Conservation (phyloP, 2,329 filamentous ascomycete species). For the Monosporascus sp. region DNA sequence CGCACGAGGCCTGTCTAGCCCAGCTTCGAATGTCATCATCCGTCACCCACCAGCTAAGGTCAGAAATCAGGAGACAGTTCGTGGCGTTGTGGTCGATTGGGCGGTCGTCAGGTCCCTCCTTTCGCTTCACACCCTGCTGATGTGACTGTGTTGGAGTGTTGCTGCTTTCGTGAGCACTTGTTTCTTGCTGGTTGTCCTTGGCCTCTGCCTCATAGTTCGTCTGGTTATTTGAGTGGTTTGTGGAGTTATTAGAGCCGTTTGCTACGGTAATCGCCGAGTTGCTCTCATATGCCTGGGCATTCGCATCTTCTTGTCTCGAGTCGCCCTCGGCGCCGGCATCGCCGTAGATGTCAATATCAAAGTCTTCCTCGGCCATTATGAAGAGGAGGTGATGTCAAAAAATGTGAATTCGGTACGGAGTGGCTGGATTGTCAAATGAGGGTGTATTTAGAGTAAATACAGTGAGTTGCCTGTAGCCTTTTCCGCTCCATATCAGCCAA, state of each 20-base stretch:
- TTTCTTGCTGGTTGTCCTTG: conserved; percentile 28
- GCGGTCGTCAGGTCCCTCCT: conserved; percentile 53
- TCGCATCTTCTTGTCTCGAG: conserved; percentile 26
- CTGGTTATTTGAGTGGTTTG: conserved; percentile 11
- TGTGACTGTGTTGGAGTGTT: conserved; percentile 28
- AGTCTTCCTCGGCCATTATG: conserved; percentile 63
- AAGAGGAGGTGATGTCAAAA: conserved; percentile 27
- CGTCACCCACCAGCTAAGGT: conserved; percentile 93
- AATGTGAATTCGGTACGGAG: conserved; percentile 19
- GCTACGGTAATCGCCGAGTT: conserved; percentile 36
- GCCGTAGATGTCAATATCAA: conserved; percentile 68
- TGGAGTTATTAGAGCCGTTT: conserved; percentile 24
- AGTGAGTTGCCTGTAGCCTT: conserved; percentile 30
- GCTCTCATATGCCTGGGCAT: conserved; percentile 31
- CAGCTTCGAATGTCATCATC: conserved; percentile 92
- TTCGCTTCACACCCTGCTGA: conserved; percentile 55
- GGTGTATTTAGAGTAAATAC: conserved; percentile 36
- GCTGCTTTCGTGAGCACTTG: conserved; percentile 26
- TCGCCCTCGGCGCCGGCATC: conserved; percentile 47
- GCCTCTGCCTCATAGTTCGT: conserved; percentile 17
- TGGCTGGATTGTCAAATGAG: conserved; percentile 25
- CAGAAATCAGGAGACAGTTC: conserved; percentile 76
- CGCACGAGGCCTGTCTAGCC: conserved; percentile 71
- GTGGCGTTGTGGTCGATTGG: conserved; percentile 56
- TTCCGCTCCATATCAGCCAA: conserved; percentile 31